Base-by-base conservation (phyloP, 108 stramenopile species). In the Hondaea fermentalgiana region DNA sequence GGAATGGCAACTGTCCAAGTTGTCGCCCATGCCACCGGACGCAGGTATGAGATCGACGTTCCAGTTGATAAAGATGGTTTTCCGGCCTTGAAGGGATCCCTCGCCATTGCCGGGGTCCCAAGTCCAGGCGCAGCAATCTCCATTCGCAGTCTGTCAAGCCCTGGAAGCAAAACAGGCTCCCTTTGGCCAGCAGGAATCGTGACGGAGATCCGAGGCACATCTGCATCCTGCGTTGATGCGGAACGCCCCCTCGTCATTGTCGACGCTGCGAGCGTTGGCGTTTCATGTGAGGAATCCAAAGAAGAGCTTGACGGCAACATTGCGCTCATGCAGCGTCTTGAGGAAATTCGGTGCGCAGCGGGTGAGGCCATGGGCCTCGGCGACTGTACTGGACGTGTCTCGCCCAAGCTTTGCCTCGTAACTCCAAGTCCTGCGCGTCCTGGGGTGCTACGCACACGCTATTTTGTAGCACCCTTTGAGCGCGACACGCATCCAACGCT, bases 391-490 rank as follows among this genome's bases (percentile, higher is more conserved):
- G 76, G 76, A 10, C 19, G 28, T 21, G 76, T 83, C 6, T 83
- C 76, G 6, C 76, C 76, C 51, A 83, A 83, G 76, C 76, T 83
- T 45, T 83, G 76, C 28, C 49, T 83, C 8, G 51, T 83, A 6
- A 17, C 49, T 53, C 49, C 45, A 12, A 6, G 10, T 12, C 76
- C 76, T 43, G 64, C 10, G 8, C 16, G 6, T 6, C 76, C 51
- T 0, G 51, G 28, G 1, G 17, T 45, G n/a, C 49, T 83, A 3
- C 6, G 16, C 14, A 83, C 76, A 23, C 19, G 49, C n/a, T 83
- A 83, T 35, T 83, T 83, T 83, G 76, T 83, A 8, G 76, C 76
- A 12, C 76, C 76, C 49, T 83, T 83, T 23, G 51, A 83, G 49
- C 5, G 28, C 28, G 76, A 83, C 16, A 53, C 51, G 12, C 76